Percentiles rank a stretch among this genome's conserved stretches.
phyloP scores from a whole-genome alignment of 106 monocot species.

The Gastrodia elata region DNA sequence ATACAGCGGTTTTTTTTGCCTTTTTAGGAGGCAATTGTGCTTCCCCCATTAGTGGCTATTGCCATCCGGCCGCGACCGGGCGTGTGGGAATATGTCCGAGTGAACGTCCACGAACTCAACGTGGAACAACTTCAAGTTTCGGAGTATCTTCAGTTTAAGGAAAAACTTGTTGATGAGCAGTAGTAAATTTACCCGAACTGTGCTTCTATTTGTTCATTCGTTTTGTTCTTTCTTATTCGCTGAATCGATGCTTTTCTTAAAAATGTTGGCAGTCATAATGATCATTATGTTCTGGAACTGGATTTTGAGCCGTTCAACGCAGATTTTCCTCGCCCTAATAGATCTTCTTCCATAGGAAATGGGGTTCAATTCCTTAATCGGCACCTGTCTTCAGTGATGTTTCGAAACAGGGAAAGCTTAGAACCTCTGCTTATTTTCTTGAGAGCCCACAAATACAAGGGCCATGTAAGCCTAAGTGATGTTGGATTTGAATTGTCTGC shows the following conservation, averaged over 20 bases:
- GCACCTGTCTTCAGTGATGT: slow-evolving; percentile 87
- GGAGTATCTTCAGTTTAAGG: slow-evolving; percentile 86
- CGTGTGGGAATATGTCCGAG: slow-evolving; percentile 87
- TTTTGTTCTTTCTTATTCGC: not conserved
- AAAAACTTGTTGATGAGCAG: slow-evolving; percentile 73
- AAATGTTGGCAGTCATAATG: slow-evolving; percentile 29
- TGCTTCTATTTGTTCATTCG: not conserved
- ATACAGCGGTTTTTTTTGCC: not conserved
- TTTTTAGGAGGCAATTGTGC: slow-evolving; percentile 75
- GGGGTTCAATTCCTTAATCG: slow-evolving; percentile 94
- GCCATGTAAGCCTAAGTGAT: slow-evolving; percentile 51
- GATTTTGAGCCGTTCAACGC: slow-evolving; percentile 94
- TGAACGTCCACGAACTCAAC: slow-evolving; percentile 81
- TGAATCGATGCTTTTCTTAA: not conserved
- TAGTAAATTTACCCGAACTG: slow-evolving; percentile 9
- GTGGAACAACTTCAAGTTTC: slow-evolving; percentile 69
- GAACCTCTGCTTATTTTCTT: slow-evolving; percentile 89
- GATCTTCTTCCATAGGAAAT: slow-evolving; percentile 86
- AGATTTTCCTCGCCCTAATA: slow-evolving; percentile 48
- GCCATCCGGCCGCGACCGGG: slow-evolving; percentile 87
- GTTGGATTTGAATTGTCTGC: not conserved
- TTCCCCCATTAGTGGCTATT: slow-evolving; percentile 93
- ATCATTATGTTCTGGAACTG: slow-evolving; percentile 60
- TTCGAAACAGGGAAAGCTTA: slow-evolving; percentile 70
- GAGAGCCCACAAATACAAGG: slow-evolving; percentile 65